These are phyloP conservation scores for Colletotrichum tabaci DNA, from an alignment of 2,329 filamentous ascomycete species.

Conservation along the genomic window DNA sequence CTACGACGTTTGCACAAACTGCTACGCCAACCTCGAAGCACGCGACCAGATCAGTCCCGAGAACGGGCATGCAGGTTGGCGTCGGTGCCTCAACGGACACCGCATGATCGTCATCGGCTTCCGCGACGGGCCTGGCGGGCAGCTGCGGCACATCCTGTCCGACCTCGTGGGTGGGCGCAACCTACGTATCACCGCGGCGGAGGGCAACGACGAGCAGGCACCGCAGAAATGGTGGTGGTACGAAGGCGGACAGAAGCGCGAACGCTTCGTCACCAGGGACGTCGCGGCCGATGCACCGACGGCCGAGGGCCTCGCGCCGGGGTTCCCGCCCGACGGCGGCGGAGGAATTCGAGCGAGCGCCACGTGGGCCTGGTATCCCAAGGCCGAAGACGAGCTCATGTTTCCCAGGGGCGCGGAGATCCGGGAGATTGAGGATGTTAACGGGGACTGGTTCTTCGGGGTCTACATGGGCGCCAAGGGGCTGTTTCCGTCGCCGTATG, in stretches of 20 bases:
- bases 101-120: slow-evolving; percentile 88
- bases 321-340: slow-evolving; percentile 83
- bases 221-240: slow-evolving; percentile 69
- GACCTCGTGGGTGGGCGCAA: slow-evolving; percentile 85
- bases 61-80: slow-evolving; percentile 86
- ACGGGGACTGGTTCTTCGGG: slow-evolving; percentile 92
- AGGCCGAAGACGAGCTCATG: slow-evolving; percentile 79
- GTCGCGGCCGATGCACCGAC: slow-evolving; percentile 62
- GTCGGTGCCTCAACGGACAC: slow-evolving; percentile 84
- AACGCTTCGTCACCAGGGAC: slow-evolving; percentile 66
- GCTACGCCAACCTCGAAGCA: slow-evolving; percentile 79
- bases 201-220: slow-evolving; percentile 48
- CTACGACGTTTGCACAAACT: slow-evolving; percentile 86
- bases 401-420: slow-evolving; percentile 90
- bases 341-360: slow-evolving; percentile 75
- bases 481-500: slow-evolving; percentile 86
- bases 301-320: slow-evolving; percentile 48
- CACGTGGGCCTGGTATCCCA: slow-evolving; percentile 84
- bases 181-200: slow-evolving; percentile 72
- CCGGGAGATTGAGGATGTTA: slow-evolving; percentile 86
- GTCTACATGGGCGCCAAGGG: slow-evolving; percentile 86
- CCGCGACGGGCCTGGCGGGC: slow-evolving; percentile 76
- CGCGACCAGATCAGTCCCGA: slow-evolving; percentile 78
- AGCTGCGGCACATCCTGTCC: slow-evolving; percentile 76
- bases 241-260: slow-evolving; percentile 55